Evolutionary conservation across 495 filamentous ascomycete genomes (phyloP), one percentile per base, ranked within the genome.

Genomic region (Trypethelium eluteriae): DNA sequence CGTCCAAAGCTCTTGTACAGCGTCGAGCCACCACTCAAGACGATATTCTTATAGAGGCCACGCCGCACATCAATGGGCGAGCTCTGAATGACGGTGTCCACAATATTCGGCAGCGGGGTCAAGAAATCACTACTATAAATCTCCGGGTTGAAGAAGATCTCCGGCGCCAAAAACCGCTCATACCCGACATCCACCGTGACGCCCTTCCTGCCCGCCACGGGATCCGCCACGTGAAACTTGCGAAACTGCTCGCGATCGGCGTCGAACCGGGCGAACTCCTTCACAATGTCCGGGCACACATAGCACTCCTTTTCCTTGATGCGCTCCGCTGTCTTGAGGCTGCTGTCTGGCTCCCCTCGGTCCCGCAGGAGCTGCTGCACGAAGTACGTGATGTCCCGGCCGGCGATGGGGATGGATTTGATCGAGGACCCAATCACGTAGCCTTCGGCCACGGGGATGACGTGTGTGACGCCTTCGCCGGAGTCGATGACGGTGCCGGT

Each of bases 131-230:
- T 96, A 39, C 90, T 96, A 81, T 96, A 97, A 73, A 98, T 98
- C 81, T 98, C 94, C 41, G 94, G 94, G 77, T 98, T 98, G 83
- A 98, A 98, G 82, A 98, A 98, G 70, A 98, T 98, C 77, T 98
- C 94, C 53, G 94, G 94, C 2, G 94, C 94, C 49, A 98, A 83
- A 84, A 98, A 98, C 44, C 94, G 91, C 76, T 98, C 94, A 79
- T 98, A 98, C 49, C 94, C 94, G 44, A 98, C 89, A 74, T 98
- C 94, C 44, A 98, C 90, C 16, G 80, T 85, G 10, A 93, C 86
- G 68, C 87, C 87, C 67, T 88, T 86, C 57, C 94, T 94, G 68
- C 87, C 88, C 67, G 88, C 86, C 56, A 92, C 92, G n/a, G 90
- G 90, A 59, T 93, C 85, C 41, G 84, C 86, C 16, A 96, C 90